Conservation (phyloP, 768 basidiomycete species). For the Thelephora aurantiotincta region DNA sequence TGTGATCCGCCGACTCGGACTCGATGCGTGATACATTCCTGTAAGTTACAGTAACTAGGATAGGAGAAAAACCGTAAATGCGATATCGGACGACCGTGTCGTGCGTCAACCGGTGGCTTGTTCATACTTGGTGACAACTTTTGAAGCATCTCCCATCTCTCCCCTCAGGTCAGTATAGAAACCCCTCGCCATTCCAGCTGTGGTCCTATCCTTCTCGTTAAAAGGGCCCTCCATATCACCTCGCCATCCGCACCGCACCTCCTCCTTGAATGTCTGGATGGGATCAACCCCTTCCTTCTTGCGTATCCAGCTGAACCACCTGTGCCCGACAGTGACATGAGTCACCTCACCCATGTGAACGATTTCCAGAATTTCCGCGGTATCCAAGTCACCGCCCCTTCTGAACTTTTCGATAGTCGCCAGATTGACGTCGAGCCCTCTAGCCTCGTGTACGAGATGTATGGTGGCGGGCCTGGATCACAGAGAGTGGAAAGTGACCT, state of each 20-base stretch:
- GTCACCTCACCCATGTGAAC: conserved; percentile 73
- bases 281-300: conserved; percentile 41
- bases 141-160: conserved; percentile 23
- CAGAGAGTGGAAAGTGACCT: conserved; percentile 50
- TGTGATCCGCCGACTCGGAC: too few relatives aligned
- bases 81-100: too few relatives aligned
- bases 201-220: conserved; percentile 57
- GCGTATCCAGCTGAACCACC: conserved; percentile 76
- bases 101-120: too few relatives aligned
- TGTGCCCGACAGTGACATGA: conserved; percentile 70
- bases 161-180: conserved; percentile 66
- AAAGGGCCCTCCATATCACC: conserved; percentile 76
- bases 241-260: conserved; percentile 55
- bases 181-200: conserved; percentile 54
- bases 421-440: conserved; percentile 77
- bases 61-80: too few relatives aligned
- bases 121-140: not conserved
- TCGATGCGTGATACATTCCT: too few relatives aligned
- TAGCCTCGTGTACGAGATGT: conserved; percentile 74
- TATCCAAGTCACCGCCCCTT: conserved; percentile 50
- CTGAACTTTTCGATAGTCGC: conserved; percentile 61
- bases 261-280: conserved; percentile 49
- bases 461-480: conserved; percentile 69
- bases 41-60: too few relatives aligned
- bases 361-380: conserved; percentile 52